These are phyloP conservation scores for Lactifluus pinguis DNA, from an alignment of 768 basidiomycete genomes.

Conservation along the genomic window DNA sequence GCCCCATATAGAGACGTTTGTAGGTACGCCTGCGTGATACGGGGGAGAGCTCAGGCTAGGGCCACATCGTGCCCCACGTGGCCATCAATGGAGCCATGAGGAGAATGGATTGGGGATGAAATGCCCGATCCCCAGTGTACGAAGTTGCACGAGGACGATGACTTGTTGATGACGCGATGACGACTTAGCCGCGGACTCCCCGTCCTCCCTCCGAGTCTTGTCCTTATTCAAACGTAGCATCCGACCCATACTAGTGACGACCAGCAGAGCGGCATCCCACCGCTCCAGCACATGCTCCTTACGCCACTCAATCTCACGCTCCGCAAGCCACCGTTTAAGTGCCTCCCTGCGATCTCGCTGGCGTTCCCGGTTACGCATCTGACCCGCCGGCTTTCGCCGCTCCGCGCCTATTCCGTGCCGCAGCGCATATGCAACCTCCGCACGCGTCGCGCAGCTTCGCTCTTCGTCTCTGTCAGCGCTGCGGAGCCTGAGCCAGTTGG, in stretches of 20 bases:
- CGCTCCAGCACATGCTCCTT: constrained; percentile 30
- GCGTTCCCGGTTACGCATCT: constrained; percentile 22
- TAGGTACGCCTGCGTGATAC: constrained; percentile 47
- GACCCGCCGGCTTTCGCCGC: background rate
- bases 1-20: constrained; percentile 67
- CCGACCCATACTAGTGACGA: constrained; percentile 21
- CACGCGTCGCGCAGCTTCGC: background rate
- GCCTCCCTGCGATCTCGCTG: constrained; percentile 17
- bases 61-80: no score
- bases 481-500: no score
- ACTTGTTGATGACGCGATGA: no score
- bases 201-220: no score
- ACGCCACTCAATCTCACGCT: background rate
- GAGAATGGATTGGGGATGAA: background rate
- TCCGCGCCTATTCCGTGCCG: background rate
- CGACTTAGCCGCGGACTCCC: no score
- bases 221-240: constrained; percentile 23
- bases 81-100: no score
- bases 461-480: no score
- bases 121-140: no score
- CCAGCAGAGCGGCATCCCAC: constrained; percentile 29
- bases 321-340: constrained; percentile 1
- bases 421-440: background rate
- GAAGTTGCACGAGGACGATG: no score
- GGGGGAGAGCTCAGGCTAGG: no score